Evolutionary conservation across 129 eudicot species (phyloP).

Genomic region (Pseudognaphalium luteoalbum): DNA sequence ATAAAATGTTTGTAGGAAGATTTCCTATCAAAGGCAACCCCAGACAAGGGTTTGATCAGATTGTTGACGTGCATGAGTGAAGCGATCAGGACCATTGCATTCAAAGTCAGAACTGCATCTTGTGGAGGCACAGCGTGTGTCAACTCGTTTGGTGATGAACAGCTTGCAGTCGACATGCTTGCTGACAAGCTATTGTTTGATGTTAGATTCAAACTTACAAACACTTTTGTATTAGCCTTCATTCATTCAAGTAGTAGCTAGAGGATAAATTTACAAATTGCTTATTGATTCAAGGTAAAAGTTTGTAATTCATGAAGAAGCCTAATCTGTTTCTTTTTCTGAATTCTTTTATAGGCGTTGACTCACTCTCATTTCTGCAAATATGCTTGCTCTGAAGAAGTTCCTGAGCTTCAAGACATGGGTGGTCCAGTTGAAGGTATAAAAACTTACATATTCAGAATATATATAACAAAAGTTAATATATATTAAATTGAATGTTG

Average conservation of each 20-base stretch:
- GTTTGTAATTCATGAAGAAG: not conserved
- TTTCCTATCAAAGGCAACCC: slow-evolving; percentile 72
- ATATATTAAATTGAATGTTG: too few species aligned
- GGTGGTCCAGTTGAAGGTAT: slow-evolving; percentile 94
- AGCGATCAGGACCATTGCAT: slow-evolving; percentile 85
- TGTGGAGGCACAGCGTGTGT: slow-evolving; percentile 99
- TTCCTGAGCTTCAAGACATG: slow-evolving; percentile 99
- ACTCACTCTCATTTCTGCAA: slow-evolving; percentile 92
- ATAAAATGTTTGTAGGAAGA: slow-evolving; percentile 58
- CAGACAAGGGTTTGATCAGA: slow-evolving; percentile 84
- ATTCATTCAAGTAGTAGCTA: not conserved
- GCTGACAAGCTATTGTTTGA: slow-evolving; percentile 93
- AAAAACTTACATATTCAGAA: not conserved
- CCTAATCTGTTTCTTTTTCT: not conserved
- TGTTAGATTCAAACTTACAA: slow-evolving; percentile 37
- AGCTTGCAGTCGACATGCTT: slow-evolving; percentile 95
- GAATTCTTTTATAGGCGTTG: slow-evolving; percentile 59
- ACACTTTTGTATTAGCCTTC: not conserved
- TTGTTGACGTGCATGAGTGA: slow-evolving; percentile 93
- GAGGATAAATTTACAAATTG: not conserved
- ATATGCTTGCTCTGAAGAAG: slow-evolving; percentile 98
- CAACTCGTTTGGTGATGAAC: slow-evolving; percentile 96
- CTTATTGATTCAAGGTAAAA: not conserved
- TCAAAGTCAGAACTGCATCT: slow-evolving; percentile 96
- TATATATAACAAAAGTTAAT: not conserved